Conservation (phyloP, 2,329 filamentous ascomycete species). For the Venturia oleaginea region DNA sequence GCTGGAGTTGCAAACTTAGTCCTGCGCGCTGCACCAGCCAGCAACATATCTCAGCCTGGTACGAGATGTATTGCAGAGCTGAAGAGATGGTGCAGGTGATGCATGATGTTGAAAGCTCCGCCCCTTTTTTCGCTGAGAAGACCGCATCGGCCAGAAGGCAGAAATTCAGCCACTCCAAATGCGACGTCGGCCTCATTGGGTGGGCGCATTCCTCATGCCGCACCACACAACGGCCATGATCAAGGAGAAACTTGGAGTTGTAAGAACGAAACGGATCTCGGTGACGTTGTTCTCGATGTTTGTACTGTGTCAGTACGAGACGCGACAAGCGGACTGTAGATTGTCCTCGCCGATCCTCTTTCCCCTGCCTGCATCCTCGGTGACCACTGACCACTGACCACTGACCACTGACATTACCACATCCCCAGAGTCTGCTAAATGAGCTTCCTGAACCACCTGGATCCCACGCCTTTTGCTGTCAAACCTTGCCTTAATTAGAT, state of each 20-base stretch:
- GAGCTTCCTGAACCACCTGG: background rate
- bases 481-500: background rate
- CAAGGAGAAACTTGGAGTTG: background rate
- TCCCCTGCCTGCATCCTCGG: background rate
- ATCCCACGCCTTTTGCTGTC: background rate
- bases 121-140: background rate
- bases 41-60: background rate
- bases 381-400: background rate
- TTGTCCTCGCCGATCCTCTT: background rate
- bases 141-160: background rate
- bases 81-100: background rate
- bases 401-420: no score
- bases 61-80: background rate
- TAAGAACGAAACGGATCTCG: background rate
- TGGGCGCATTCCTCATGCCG: background rate
- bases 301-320: background rate
- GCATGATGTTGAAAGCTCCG: background rate
- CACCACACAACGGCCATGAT: background rate
- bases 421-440: background rate
- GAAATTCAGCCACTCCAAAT: background rate
- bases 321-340: background rate
- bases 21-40: background rate
- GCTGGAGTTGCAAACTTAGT: background rate
- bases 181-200: background rate
- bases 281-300: background rate